Conservation (phyloP, 1,284 basidiomycete species). For the Golubevia sp. region DNA sequence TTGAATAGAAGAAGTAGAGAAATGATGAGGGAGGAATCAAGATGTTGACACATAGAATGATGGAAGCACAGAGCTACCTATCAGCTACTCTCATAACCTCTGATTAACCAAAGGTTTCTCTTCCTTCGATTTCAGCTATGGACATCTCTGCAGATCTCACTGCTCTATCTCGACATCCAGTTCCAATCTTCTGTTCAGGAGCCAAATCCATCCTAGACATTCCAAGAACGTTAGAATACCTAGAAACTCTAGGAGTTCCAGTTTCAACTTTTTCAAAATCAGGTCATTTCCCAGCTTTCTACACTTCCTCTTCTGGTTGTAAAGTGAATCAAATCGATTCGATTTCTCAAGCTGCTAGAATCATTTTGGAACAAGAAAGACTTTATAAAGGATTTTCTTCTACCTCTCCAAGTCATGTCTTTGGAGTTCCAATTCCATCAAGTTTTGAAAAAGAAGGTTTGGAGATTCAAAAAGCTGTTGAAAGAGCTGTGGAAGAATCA, state of each 20-base stretch:
- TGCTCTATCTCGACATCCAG: conserved; percentile 47
- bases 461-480: conserved; percentile 77
- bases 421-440: conserved; percentile 88
- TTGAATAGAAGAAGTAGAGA: too few relatives aligned
- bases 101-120: too few relatives aligned
- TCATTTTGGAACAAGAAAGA: conserved; percentile 67
- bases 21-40: too few relatives aligned
- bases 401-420: conserved; percentile 64
- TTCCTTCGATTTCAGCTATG: too few relatives aligned
- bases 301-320: conserved; percentile 80
- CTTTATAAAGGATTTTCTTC: conserved; percentile 68
- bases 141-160: conserved; percentile 69
- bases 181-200: conserved; percentile 83
- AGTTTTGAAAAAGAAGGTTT: conserved; percentile 73
- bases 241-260: conserved; percentile 95
- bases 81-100: too few relatives aligned
- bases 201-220: conserved; percentile 96
- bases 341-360: conserved; percentile 21
- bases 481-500: conserved; percentile 83
- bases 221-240: conserved; percentile 85
- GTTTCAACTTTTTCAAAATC: conserved; percentile 79
- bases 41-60: too few relatives aligned
- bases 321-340: conserved; percentile 66
- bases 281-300: conserved; percentile 92
- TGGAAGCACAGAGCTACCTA: too few relatives aligned